Evolutionary conservation across 805 yeast species (phyloP).

Genomic region (Metschnikowia reukaufii): DNA sequence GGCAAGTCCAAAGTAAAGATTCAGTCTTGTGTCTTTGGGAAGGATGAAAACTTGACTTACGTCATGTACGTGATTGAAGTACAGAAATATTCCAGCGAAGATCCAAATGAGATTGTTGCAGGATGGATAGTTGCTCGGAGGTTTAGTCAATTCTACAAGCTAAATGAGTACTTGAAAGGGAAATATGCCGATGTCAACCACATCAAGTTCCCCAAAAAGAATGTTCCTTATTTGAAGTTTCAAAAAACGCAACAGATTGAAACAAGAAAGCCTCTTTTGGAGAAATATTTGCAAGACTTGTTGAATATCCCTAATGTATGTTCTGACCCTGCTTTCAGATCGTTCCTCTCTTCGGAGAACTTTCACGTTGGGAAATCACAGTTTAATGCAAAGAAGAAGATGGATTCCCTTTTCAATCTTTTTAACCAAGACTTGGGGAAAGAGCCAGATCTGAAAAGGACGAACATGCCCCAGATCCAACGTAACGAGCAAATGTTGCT

Average conservation of each 20-base stretch:
- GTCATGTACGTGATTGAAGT: conserved; percentile 77
- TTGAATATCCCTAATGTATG: conserved; percentile 69
- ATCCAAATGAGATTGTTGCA: conserved; percentile 51
- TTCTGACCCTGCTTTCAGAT: conserved; percentile 66
- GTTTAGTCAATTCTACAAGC: conserved; percentile 75
- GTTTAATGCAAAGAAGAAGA: conserved; percentile 25
- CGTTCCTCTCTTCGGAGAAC: conserved; percentile 73
- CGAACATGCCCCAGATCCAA: conserved; percentile 1
- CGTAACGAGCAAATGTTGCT: conserved; percentile 22
- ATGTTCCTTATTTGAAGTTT: conserved; percentile 64
- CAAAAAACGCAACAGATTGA: conserved; percentile 66
- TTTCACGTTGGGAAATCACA: conserved; percentile 35
- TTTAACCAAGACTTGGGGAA: conserved; percentile 30
- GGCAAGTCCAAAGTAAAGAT: conserved; percentile 60
- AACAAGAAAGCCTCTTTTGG: conserved; percentile 59
- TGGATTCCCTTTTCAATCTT: conserved; percentile 30
- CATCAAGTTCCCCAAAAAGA: conserved; percentile 58
- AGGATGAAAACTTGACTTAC: conserved; percentile 47
- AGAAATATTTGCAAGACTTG: conserved; percentile 58
- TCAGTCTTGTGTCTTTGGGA: conserved; percentile 54
- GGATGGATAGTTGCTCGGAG: conserved; percentile 92
- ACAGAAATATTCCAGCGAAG: conserved; percentile 45
- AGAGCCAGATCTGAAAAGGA: neutral
- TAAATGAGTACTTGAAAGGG: conserved; percentile 62
- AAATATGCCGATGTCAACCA: conserved; percentile 50